A percentile compares a stretch with the other conserved stretches of the same genome.
phyloP scores from a whole-genome alignment of 805 yeast genomes.

The Debaryomyces maramus region DNA sequence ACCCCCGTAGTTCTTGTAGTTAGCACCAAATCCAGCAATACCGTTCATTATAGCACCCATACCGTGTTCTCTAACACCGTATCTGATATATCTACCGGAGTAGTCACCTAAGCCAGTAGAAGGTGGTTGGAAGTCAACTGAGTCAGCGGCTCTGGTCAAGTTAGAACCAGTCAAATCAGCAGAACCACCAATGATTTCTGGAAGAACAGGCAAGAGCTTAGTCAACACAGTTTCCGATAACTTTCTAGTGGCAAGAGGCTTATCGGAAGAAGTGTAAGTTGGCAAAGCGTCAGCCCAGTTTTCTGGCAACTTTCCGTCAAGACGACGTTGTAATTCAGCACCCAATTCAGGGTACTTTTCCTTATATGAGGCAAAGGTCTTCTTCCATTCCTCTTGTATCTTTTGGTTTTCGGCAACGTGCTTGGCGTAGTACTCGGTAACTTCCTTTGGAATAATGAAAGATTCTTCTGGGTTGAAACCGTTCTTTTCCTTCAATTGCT shows the following conservation, averaged over 20 bases:
- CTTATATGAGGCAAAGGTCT: constrained; percentile 58
- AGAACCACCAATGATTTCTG: constrained; percentile 95
- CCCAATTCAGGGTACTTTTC: constrained; percentile 74
- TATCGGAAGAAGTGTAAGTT: constrained; percentile 71
- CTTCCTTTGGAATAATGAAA: constrained; percentile 82
- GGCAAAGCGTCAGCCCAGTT: constrained; percentile 83
- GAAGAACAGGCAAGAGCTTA: constrained; percentile 60
- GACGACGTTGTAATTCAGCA: constrained; percentile 78
- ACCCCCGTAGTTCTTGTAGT: constrained; percentile 90
- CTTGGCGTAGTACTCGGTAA: constrained; percentile 63
- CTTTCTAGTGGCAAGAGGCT: constrained; percentile 91
- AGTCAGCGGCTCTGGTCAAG: constrained; percentile 82
- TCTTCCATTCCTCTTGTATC: constrained; percentile 75
- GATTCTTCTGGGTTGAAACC: constrained; percentile 87
- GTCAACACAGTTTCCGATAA: constrained; percentile 79
- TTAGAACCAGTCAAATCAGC: constrained; percentile 98
- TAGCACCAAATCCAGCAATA: constrained; percentile 86
- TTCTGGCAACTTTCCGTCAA: constrained; percentile 72
- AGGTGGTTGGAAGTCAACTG: constrained; percentile 92
- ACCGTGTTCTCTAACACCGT: constrained; percentile 98
- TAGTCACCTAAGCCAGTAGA: constrained; percentile 77
- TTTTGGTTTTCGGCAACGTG: constrained; percentile 62
- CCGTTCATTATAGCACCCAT: constrained; percentile 99
- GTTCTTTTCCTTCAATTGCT: constrained; percentile 75
- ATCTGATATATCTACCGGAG: constrained; percentile 91